Percentiles rank a stretch among this genome's conserved stretches.
phyloP scores from a whole-genome alignment of 208 protist species.

The Crithidia fasciculata region DNA sequence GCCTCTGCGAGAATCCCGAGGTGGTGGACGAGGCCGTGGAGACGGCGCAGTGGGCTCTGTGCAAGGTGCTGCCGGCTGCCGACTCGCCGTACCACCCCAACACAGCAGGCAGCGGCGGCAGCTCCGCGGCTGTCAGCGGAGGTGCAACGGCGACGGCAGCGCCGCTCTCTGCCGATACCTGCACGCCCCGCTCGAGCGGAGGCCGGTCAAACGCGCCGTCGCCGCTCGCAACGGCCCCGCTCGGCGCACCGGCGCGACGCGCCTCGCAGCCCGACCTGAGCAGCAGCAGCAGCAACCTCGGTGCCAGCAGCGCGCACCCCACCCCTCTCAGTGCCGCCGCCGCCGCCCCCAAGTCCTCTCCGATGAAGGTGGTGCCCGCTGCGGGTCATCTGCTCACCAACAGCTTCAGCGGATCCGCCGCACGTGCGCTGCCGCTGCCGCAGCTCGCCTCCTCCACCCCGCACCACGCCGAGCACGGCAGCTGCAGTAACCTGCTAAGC shows the following conservation, averaged over 20 bases:
- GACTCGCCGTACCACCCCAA: constrained; percentile 9
- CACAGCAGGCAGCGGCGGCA: neutral
- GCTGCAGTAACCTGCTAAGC: constrained; percentile 16
- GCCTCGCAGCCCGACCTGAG: constrained; percentile 10
- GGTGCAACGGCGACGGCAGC: neutral
- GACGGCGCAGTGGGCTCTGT: constrained; percentile 46
- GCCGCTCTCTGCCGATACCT: neutral
- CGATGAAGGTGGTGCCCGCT: neutral
- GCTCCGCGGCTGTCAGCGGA: neutral
- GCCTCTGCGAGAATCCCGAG: constrained; percentile 48
- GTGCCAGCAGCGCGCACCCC: neutral
- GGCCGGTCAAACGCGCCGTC: neutral
- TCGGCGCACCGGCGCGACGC: neutral
- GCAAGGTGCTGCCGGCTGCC: constrained; percentile 1
- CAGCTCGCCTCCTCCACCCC: constrained; percentile 6
- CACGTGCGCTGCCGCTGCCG: constrained; percentile 1
- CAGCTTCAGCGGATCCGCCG: constrained; percentile 6
- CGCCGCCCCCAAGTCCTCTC: neutral
- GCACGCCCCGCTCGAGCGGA: neutral
- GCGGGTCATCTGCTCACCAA: neutral
- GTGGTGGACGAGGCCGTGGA: constrained; percentile 50
- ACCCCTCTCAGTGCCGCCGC: neutral
- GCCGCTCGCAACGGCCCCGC: neutral
- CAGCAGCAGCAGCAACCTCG: neutral
- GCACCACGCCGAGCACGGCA: neutral